Base-by-base conservation (phyloP, 192 early-diverging fungal genomes). In the Coemansia sp. region DNA sequence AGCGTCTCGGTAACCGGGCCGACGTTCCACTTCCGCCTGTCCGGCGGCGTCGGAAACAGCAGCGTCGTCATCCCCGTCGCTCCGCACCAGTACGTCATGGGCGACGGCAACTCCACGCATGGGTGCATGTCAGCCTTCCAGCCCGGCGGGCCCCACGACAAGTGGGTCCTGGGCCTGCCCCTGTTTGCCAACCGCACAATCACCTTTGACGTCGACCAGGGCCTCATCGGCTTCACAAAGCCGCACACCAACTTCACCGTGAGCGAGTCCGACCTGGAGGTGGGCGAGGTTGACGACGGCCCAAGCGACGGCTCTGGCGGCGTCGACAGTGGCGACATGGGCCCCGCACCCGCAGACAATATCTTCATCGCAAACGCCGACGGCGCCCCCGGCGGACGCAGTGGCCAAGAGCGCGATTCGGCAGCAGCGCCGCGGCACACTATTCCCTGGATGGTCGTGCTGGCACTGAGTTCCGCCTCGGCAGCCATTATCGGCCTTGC, bases 121-220 rank as follows among this genome's bases (percentile, higher is more conserved):
- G 70, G 72, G 0, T 75, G 72, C 33, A 68, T 75, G 64, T 68
- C 72, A 20, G 72, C 72, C 1, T 75, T 75, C 48, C 72, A 68
- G 46, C 60, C 56, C 2, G 72, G 72, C 5, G 60, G 72, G 4
- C 55, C 60, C 4, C 52, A 60, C 7, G 51, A 68, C 54, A 68
- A 64, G 45, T 75, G 72, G 72, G 53, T 68, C 3, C 45, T 75
- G 38, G 72, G 72, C 4, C 53, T 75, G 20, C 72, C 72, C 0
- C 64, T 75, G 25, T 68, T 75, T 48, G 45, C 58, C 7, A 68
- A 68, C 50, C 64, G 50, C 42, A 75, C 59, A 4, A 34, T 75
- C 0, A 64, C 60, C 1, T 75, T 75, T 45, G 60, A 75, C 34
- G 57, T 64, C 25, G 72, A 68, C 37, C 46, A 63, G 13, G 64